phyloP scores from a whole-genome alignment of 768 basidiomycete species.

The Dacryopinax spathularia region DNA sequence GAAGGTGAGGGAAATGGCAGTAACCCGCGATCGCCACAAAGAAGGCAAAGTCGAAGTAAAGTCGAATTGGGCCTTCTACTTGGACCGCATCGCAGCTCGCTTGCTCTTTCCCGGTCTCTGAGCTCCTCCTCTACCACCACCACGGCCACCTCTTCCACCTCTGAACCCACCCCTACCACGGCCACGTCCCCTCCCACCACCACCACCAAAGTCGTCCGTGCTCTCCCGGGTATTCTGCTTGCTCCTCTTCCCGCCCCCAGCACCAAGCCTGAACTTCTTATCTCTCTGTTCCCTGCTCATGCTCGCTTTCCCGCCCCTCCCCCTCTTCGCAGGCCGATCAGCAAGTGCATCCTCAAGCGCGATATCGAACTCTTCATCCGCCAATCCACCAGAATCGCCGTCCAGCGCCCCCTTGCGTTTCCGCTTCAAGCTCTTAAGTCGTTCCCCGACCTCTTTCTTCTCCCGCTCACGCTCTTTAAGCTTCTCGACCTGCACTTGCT shows the following conservation, averaged over 20 bases:
- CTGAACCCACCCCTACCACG: constrained; percentile 18
- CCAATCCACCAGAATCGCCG: constrained; percentile 33
- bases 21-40: no score
- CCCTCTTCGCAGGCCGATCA: constrained; percentile 53
- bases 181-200: constrained; percentile 15
- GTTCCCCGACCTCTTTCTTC: constrained; percentile 86
- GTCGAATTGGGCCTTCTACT: no score
- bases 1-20: no score
- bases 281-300: constrained; percentile 52
- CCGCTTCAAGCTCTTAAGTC: constrained; percentile 73
- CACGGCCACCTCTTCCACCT: constrained; percentile 22
- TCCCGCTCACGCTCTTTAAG: constrained; percentile 74
- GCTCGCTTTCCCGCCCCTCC: constrained; percentile 19
- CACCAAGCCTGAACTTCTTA: constrained; percentile 66
- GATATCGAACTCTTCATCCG: constrained; percentile 67
- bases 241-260: constrained; percentile 38
- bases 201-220: constrained; percentile 53
- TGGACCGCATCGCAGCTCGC: background rate
- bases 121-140: constrained; percentile 17
- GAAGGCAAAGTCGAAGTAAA: no score
- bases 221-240: constrained; percentile 75
- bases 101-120: background rate
- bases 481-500: constrained; percentile 92
- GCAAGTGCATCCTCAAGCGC: constrained; percentile 80
- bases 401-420: constrained; percentile 78